A percentile compares a stretch with the other conserved stretches of the same genome.
Conservation (phyloP, 2,329 filamentous ascomycete species). For the Sclerotinia glacialis region DNA sequence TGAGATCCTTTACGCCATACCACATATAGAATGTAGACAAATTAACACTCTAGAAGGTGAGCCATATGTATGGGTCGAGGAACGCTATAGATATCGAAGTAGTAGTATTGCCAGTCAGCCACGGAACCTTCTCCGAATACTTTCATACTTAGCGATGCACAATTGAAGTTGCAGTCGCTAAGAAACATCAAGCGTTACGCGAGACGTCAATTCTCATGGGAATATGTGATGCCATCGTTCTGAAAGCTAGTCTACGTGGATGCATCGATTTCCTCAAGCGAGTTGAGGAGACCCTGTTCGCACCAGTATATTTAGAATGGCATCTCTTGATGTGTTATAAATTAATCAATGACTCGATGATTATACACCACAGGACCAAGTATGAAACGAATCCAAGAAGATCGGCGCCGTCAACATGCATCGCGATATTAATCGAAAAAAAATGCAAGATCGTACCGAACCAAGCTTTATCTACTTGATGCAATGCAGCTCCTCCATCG, state of each 20-base stretch:
- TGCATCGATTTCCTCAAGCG: background rate
- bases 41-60: background rate
- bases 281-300: background rate
- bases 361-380: background rate
- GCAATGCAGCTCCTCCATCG: background rate
- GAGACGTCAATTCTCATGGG: background rate
- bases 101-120: background rate
- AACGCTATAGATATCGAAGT: background rate
- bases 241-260: background rate
- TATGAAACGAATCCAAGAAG: background rate
- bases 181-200: background rate
- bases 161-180: background rate
- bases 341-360: background rate
- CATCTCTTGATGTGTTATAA: too few relatives aligned
- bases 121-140: background rate
- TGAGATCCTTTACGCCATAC: conserved; percentile 11
- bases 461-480: background rate
- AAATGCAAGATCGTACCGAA: background rate
- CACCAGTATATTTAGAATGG: background rate
- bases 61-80: background rate
- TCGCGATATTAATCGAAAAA: background rate
- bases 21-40: background rate
- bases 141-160: background rate
- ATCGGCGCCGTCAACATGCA: background rate
- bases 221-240: background rate